phyloP scores from a whole-genome alignment of 1,284 basidiomycete species.

The Papiliotrema laurentii region DNA sequence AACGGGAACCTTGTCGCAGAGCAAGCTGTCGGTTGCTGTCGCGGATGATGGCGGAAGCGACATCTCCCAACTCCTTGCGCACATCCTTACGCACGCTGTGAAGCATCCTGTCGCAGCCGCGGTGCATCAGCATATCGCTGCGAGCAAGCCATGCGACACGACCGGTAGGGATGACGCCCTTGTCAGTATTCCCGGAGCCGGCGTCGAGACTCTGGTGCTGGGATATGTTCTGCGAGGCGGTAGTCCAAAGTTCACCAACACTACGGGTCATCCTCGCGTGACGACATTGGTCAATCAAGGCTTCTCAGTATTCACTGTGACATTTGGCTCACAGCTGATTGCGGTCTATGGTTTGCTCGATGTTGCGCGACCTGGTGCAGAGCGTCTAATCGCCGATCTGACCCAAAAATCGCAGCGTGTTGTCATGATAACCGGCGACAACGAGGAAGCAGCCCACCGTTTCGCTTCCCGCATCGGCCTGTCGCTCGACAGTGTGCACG shows the following conservation, averaged over 20 bases:
- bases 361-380: too few relatives aligned
- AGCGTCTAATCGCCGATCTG: background rate
- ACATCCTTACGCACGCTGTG: background rate
- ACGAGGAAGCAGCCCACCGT: background rate
- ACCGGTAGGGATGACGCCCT: background rate
- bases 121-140: background rate
- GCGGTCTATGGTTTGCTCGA: background rate
- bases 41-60: background rate
- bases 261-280: background rate
- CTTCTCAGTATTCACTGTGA: background rate
- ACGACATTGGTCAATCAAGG: background rate
- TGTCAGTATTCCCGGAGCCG: background rate
- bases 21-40: slow-evolving; percentile 4
- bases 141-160: background rate
- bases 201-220: background rate
- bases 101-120: background rate
- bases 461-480: background rate
- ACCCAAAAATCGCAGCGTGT: background rate
- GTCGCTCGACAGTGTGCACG: background rate
- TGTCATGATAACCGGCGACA: background rate
- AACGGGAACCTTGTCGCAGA: slow-evolving; percentile 48
- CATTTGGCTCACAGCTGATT: background rate
- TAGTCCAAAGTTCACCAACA: background rate
- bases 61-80: background rate
- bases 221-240: background rate